A percentile compares a stretch with the other conserved stretches of the same genome.
phyloP scores from a whole-genome alignment of 306 rosid species.

The Cucurbita ficifolia region DNA sequence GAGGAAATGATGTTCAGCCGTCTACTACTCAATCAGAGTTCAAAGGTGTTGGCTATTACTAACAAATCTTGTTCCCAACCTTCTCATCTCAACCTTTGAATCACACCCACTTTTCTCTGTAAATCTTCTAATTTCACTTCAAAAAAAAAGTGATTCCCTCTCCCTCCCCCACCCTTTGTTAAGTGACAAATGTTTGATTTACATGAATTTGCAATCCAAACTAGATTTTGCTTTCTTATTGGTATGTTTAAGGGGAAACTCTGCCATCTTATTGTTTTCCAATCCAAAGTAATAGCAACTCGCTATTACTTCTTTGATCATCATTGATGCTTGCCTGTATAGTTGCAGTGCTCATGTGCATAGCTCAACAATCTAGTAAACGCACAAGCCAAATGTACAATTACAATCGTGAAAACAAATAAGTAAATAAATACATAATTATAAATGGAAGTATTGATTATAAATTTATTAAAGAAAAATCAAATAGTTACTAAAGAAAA shows the following conservation, averaged over 20 bases:
- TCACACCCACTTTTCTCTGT: background rate
- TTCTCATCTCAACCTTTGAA: background rate
- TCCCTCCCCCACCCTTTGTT: background rate
- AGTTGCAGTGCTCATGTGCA: background rate
- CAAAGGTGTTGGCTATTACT: conserved; percentile 54
- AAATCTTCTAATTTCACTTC: background rate
- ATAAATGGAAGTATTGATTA: too few relatives aligned
- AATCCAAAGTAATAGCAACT: background rate
- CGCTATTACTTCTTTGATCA: background rate
- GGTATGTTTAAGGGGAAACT: too few relatives aligned
- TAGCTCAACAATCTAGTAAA: background rate
- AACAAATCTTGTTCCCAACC: background rate
- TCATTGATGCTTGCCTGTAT: background rate
- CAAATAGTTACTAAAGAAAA: too few relatives aligned
- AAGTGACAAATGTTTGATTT: background rate
- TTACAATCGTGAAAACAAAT: background rate
- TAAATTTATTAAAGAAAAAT: too few relatives aligned
- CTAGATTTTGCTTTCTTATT: background rate
- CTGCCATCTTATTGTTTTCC: too few relatives aligned
- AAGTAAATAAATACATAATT: too few relatives aligned
- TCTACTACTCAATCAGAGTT: conserved; percentile 21
- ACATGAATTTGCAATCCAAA: background rate
- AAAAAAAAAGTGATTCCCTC: background rate
- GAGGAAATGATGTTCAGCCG: conserved; percentile 30
- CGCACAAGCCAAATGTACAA: background rate